Conservation (phyloP, 768 basidiomycete genomes). For the Coprinopsis sp. region DNA sequence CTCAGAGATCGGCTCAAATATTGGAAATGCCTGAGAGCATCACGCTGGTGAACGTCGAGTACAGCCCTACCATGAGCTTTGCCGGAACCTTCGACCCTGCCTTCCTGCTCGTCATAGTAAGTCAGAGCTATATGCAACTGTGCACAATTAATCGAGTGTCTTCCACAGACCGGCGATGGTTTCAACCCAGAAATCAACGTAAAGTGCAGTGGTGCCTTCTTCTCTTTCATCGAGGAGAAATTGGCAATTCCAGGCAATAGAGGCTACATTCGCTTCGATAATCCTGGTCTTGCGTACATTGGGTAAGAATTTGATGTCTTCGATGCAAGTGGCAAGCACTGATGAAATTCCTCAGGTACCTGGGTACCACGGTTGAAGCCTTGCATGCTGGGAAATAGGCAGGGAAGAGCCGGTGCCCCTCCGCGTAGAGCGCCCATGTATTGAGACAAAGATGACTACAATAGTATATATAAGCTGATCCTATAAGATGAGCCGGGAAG, state of each 20-base stretch:
- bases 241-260: slow-evolving; percentile 48
- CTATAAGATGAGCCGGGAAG: no score
- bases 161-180: slow-evolving; percentile 58
- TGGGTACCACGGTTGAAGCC: no score
- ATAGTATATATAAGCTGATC: no score
- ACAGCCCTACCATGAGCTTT: slow-evolving; percentile 59
- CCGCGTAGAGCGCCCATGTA: no score
- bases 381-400: no score
- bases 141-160: no score
- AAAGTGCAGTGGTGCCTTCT: slow-evolving; percentile 52
- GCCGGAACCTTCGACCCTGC: slow-evolving; percentile 65
- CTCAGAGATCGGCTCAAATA: neutral
- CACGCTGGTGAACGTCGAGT: slow-evolving; percentile 73
- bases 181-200: slow-evolving; percentile 44
- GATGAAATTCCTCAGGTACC: no score
- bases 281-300: slow-evolving; percentile 46
- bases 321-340: no score
- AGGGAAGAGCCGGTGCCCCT: no score
- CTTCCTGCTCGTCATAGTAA: slow-evolving; percentile 52
- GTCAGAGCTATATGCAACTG: slow-evolving; percentile 22
- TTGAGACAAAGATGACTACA: no score
- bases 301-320: no score
- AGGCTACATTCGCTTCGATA: slow-evolving; percentile 56
- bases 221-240: slow-evolving; percentile 49
- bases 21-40: slow-evolving; percentile 21